phyloP scores from a whole-genome alignment of 306 rosid species.

The Gynostemma pentaphyllum region DNA sequence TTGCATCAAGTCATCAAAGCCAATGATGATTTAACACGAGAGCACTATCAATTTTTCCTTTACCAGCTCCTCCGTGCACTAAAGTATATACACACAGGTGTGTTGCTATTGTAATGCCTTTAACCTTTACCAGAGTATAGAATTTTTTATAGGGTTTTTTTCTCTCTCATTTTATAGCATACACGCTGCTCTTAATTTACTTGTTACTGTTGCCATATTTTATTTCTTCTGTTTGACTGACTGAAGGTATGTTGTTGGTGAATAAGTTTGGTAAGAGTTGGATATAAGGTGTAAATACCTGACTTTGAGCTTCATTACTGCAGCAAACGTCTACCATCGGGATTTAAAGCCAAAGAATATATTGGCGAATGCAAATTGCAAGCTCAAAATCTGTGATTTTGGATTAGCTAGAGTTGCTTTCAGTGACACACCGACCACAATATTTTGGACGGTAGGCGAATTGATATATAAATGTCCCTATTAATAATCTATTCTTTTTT shows the following conservation, averaged over 20 bases:
- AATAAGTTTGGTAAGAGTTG: not conserved
- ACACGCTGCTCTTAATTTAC: not conserved
- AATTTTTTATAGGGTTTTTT: not conserved
- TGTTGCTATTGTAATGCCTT: not conserved
- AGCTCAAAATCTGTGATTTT: constrained; percentile 93
- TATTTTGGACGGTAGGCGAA: constrained; percentile 84
- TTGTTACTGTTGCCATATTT: not conserved
- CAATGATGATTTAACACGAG: constrained; percentile 72
- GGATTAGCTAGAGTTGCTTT: constrained; percentile 97
- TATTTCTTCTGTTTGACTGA: not conserved
- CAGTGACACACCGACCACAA: constrained; percentile 72
- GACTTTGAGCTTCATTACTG: constrained; percentile 24
- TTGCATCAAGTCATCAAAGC: constrained; percentile 98
- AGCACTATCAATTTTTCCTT: constrained; percentile 90
- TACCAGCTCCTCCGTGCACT: constrained; percentile 94
- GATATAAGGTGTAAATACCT: constrained; percentile 15
- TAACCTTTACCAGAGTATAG: not conserved
- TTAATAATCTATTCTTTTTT: not conserved
- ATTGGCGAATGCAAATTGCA: constrained; percentile 95
- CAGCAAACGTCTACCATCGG: constrained; percentile 94
- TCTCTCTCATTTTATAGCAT: not conserved
- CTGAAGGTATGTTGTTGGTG: not conserved
- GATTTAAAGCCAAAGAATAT: constrained; percentile 96
- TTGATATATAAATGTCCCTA: no score
- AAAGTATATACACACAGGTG: constrained; percentile 89